Percentiles rank a stretch among this genome's conserved stretches.
These are phyloP conservation scores for Kodamaea jinghongensis DNA, from an alignment of 805 yeast genomes.

Conservation along the genomic window DNA sequence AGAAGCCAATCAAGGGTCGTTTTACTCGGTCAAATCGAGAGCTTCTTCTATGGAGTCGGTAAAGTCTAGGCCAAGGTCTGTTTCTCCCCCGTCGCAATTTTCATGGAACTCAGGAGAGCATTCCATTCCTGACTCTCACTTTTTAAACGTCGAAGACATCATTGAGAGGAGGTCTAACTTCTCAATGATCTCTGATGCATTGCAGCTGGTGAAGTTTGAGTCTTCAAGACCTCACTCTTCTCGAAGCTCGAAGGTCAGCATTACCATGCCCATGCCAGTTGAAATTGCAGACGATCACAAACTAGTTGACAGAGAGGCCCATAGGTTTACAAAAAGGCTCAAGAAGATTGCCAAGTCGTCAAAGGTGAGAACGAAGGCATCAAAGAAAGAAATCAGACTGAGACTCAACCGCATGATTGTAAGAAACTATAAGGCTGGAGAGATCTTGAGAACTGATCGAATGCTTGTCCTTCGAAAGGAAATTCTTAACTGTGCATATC, in stretches of 20 bases:
- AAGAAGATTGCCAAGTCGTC: conserved; percentile 24
- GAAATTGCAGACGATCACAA: conserved; percentile 14
- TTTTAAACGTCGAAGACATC: too few relatives aligned
- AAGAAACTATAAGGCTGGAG: conserved; percentile 48
- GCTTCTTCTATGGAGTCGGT: too few relatives aligned
- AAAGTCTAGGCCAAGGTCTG: too few relatives aligned
- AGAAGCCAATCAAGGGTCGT: too few relatives aligned
- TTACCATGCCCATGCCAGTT: conserved; percentile 21
- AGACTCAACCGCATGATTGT: conserved; percentile 23
- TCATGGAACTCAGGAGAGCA: too few relatives aligned
- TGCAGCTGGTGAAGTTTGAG: too few relatives aligned
- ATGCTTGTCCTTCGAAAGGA: conserved; percentile 64
- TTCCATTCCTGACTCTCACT: too few relatives aligned
- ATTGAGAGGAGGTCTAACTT: too few relatives aligned
- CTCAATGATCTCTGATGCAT: too few relatives aligned
- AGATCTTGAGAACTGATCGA: conserved; percentile 61
- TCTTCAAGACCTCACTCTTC: too few relatives aligned
- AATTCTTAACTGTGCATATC: conserved; percentile 16
- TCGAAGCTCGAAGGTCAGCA: conserved; percentile 2
- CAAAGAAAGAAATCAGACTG: conserved; percentile 17
- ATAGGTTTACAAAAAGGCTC: conserved; percentile 15
- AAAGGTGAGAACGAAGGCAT: conserved; percentile 19
- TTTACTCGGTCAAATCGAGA: too few relatives aligned
- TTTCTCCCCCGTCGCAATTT: too few relatives aligned
- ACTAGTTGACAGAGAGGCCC: conserved; percentile 16